Percentiles rank a stretch among this genome's conserved stretches.
phyloP scores from a whole-genome alignment of 225 moss, liverwort and hornwort species.

The Antitrichia curtipendula region DNA sequence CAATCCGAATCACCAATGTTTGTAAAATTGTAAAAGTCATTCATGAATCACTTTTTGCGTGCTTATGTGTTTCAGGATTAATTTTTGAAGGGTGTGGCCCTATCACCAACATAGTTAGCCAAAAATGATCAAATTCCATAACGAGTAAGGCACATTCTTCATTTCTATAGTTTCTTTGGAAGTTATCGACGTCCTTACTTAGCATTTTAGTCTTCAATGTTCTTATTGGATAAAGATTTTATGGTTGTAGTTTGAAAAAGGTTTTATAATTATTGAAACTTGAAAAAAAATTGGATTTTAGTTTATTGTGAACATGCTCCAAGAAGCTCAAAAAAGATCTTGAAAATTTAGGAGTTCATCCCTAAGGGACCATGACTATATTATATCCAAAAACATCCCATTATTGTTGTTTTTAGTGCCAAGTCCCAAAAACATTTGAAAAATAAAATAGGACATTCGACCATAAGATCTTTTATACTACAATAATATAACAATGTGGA shows the following conservation, averaged over 20 bases:
- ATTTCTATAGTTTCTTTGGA: neutral
- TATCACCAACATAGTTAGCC: neutral
- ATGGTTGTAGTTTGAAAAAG: neutral
- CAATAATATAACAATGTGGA: neutral
- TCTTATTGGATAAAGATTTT: fast-evolving
- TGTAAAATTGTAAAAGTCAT: no score
- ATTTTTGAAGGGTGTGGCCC: fast-evolving
- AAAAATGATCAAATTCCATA: no score
- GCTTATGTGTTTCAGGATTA: fast-evolving
- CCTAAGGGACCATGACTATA: no score
- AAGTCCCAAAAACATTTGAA: neutral
- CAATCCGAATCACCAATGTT: neutral
- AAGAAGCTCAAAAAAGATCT: neutral
- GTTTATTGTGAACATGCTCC: neutral
- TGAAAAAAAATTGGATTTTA: neutral
- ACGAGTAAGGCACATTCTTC: fast-evolving
- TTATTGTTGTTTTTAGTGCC: fast-evolving
- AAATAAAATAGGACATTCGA: neutral
- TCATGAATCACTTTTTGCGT: neutral
- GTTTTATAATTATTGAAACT: no score
- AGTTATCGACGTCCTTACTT: no score
- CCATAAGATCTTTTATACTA: neutral
- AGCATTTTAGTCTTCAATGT: fast-evolving
- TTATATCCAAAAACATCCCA: neutral
- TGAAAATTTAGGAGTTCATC: neutral